Base-by-base conservation (phyloP, 2,329 filamentous ascomycete species). In the Kalaharituber pfeilii region DNA sequence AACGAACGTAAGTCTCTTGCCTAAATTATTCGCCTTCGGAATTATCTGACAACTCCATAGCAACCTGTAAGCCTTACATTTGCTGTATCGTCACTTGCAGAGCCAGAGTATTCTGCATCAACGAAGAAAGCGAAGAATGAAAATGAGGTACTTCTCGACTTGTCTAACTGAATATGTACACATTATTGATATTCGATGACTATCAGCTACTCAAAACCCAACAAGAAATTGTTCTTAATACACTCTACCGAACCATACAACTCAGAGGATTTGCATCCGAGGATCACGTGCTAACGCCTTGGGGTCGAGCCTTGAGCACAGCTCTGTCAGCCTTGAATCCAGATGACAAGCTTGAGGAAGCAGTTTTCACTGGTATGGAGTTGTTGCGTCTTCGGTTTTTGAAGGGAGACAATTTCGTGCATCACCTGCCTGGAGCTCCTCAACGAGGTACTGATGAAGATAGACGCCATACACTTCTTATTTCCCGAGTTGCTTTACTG, bases 191-290 rank as follows among this genome's bases (percentile, higher is more conserved):
- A 6, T 22, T 26, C 6, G 3, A 49, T 22, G 60, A 60, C 39
- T 51, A 57, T 13, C 49, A 72, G 62, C 65, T 69, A 13, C 59
- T 70, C 6, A 78, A 75, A 56, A 77, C 81, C n/a, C 77, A 82
- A 59, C 75, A 82, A 15, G 84, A 91, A 63, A 76, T 89, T 53
- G 71, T 76, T 24, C 71, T 86, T 18, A 85, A 94, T 63, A 78
- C 82, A 5, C 75, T 89, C 56, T 95, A 86, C 83, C 79, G 87
- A 53, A 91, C 95, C 68, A 74, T 98, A 22, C 86, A 94, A 65
- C 74, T 96, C 50, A 80, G 88, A 56, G 87, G 82, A 24, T 98
- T 95, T 64, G 75, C 94, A 49, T 79, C 91, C 62, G 75, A 80
- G 51, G 73, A 77, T 49, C 89, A 96, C 68, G 78, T 81, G 56